phyloP scores from a whole-genome alignment of 768 basidiomycete species.

The Boletus reticulatus region DNA sequence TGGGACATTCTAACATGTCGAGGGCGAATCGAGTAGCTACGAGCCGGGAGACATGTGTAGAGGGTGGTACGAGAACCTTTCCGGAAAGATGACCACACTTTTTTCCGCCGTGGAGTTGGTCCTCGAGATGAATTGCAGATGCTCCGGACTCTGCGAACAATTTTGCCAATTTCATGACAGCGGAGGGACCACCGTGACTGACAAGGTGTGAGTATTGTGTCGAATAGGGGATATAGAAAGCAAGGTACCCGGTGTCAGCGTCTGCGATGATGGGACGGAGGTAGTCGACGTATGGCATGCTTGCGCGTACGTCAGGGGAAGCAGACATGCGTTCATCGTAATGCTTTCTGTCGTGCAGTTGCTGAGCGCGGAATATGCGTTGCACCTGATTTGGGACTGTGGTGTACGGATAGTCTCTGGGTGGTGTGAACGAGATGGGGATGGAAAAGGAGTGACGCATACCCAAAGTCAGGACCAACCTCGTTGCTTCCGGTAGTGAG shows the following conservation, averaged over 20 bases:
- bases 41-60: conserved; percentile 82
- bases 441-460: conserved; percentile 3
- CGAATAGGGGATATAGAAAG: neutral
- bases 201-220: conserved; percentile 6
- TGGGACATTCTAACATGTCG: conserved; percentile 84
- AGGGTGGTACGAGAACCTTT: conserved; percentile 90
- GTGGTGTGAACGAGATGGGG: conserved; percentile 1
- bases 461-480: conserved; percentile 91
- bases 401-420: conserved; percentile 91
- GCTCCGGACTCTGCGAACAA: conserved; percentile 95
- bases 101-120: conserved; percentile 93
- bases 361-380: conserved; percentile 86
- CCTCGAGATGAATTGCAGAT: conserved; percentile 88
- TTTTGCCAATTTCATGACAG: conserved; percentile 93
- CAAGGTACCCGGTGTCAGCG: conserved; percentile 83
- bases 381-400: conserved; percentile 97
- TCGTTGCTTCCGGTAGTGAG: conserved; percentile 90
- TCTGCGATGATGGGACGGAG: conserved; percentile 92
- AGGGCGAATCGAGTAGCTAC: conserved; percentile 86
- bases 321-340: conserved; percentile 80
- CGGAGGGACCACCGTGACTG: conserved; percentile 90
- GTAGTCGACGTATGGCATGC: conserved; percentile 82
- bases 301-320: conserved; percentile 59
- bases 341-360: conserved; percentile 90
- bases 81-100: conserved; percentile 93